phyloP scores from a whole-genome alignment of 2,329 filamentous ascomycete genomes.

The Fusarium liriodendri region DNA sequence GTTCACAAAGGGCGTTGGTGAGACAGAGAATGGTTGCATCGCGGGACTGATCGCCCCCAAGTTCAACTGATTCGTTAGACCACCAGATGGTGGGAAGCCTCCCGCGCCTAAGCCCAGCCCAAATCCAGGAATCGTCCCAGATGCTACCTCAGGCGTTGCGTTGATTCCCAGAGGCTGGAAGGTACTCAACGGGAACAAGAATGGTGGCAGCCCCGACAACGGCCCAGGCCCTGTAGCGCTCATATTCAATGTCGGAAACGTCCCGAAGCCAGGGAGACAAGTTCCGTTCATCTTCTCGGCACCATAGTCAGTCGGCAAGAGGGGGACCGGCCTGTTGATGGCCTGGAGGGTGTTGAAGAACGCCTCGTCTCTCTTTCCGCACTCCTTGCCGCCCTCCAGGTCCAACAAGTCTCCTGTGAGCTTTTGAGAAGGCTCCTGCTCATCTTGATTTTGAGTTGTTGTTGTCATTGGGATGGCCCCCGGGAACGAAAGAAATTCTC shows the following conservation, averaged over 20 bases:
- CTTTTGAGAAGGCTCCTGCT: not conserved
- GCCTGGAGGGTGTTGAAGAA: not conserved
- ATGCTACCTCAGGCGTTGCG: not conserved
- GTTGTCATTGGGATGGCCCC: not conserved
- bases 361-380: not conserved
- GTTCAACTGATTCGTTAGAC: constrained; percentile 6
- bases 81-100: not conserved
- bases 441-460: not conserved
- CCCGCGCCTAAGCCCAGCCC: not conserved
- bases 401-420: not conserved
- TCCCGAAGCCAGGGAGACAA: not conserved
- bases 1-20: not conserved
- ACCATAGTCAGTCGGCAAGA: not conserved
- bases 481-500: constrained; percentile 48
- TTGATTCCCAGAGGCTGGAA: constrained; percentile 1
- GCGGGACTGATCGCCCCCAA: not conserved
- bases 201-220: not conserved
- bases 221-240: not conserved
- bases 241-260: not conserved
- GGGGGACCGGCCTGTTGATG: not conserved
- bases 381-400: not conserved
- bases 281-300: not conserved
- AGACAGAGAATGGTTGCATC: constrained; percentile 5
- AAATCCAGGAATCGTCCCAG: constrained; percentile 17
- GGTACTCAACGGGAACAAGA: not conserved